Percentiles rank a stretch among this genome's conserved stretches.
Conservation (phyloP, 1,284 basidiomycete species). For the Ceratobasidium papillatum region DNA sequence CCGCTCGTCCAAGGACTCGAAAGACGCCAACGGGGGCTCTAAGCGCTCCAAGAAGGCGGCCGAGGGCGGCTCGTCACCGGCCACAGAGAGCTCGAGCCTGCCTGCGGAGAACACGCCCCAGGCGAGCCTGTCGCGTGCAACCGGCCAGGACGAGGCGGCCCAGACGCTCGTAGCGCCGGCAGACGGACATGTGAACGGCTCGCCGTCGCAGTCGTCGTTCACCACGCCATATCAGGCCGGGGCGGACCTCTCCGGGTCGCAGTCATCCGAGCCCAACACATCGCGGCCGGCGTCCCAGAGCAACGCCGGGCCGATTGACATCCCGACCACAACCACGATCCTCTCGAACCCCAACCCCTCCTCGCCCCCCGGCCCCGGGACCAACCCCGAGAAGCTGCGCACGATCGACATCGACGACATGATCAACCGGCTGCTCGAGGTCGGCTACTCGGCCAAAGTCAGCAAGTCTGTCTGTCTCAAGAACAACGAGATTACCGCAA, state of each 20-base stretch:
- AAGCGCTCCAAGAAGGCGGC: conserved; percentile 40
- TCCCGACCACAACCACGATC: conserved; percentile 75
- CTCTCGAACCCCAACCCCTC: conserved; percentile 63
- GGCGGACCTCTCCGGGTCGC: background rate
- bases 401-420: conserved; percentile 97
- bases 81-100: conserved; percentile 10
- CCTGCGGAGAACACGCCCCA: conserved; percentile 30
- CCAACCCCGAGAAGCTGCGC: conserved; percentile 57
- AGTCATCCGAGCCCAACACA: conserved; percentile 47
- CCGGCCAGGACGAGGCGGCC: conserved; percentile 1
- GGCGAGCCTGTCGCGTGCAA: conserved; percentile 23
- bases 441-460: conserved; percentile 98
- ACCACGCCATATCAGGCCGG: conserved; percentile 23
- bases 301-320: conserved; percentile 67
- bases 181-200: conserved; percentile 17
- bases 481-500: conserved; percentile 94
- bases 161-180: conserved; percentile 26
- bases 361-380: conserved; percentile 42
- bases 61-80: conserved; percentile 30
- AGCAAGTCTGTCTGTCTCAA: conserved; percentile 96
- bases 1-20: conserved; percentile 41
- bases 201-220: conserved; percentile 40
- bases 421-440: conserved; percentile 95
- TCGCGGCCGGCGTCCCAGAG: conserved; percentile 51
- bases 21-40: conserved; percentile 38